phyloP scores from a whole-genome alignment of 305 asterid species.

The Fraxinus dipetala region DNA sequence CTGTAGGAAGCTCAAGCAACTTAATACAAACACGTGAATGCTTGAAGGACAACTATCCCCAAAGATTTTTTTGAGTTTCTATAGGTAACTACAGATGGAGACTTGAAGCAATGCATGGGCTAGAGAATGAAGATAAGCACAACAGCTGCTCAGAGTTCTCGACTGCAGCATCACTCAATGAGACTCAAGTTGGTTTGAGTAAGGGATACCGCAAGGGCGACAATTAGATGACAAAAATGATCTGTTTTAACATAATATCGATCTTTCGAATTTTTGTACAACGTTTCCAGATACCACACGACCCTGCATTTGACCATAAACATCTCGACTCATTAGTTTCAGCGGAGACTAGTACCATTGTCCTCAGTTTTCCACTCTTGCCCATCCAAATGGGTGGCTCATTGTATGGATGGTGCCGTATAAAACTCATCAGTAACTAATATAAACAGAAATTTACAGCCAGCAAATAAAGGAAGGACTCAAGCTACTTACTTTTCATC shows the following conservation, averaged over 20 bases:
- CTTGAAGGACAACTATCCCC: neutral
- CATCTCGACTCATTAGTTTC: neutral
- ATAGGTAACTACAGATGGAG: neutral
- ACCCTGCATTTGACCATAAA: neutral
- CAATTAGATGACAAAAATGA: neutral
- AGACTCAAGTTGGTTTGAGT: neutral
- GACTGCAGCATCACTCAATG: neutral
- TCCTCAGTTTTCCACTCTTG: neutral
- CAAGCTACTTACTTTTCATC: conserved; percentile 57
- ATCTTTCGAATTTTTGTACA: neutral
- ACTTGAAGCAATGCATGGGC: neutral
- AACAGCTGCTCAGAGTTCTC: neutral
- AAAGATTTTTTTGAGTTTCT: neutral
- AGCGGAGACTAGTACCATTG: neutral
- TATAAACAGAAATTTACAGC: neutral
- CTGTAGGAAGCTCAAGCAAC: neutral
- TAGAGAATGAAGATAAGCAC: neutral
- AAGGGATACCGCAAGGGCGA: neutral
- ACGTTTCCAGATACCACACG: neutral
- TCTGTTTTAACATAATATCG: neutral
- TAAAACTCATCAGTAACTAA: neutral
- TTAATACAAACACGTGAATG: neutral
- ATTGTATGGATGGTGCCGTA: neutral
- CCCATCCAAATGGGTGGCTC: neutral
- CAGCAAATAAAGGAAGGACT: neutral